phyloP scores from a whole-genome alignment of 2,329 filamentous ascomycete genomes.

The Neophaeococcomyces mojaviensis region DNA sequence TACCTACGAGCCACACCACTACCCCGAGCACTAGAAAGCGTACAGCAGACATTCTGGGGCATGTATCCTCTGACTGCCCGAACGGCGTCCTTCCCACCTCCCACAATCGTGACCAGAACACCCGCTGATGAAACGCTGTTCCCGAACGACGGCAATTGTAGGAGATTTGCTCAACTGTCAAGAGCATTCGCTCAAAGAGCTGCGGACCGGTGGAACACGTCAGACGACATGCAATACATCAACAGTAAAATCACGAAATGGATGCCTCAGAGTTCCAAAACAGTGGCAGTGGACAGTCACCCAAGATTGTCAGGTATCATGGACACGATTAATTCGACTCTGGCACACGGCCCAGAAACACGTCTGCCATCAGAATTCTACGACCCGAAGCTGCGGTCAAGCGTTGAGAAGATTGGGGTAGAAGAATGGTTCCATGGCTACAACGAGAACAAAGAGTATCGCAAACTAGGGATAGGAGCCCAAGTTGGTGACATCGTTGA shows the following conservation, averaged over 20 bases:
- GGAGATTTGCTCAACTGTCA: slow-evolving; percentile 62
- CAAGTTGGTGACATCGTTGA: slow-evolving; percentile 76
- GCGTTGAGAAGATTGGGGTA: slow-evolving; percentile 65
- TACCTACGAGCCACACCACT: slow-evolving; percentile 70
- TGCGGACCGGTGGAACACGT: slow-evolving; percentile 65
- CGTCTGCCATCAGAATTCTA: slow-evolving; percentile 81
- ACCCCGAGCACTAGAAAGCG: slow-evolving; percentile 66
- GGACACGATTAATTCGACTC: slow-evolving; percentile 85
- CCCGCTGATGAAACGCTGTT: slow-evolving; percentile 69
- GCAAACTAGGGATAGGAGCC: slow-evolving; percentile 77
- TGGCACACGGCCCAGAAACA: slow-evolving; percentile 74
- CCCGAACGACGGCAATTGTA: slow-evolving; percentile 69
- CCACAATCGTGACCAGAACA: slow-evolving; percentile 59
- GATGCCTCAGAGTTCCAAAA: slow-evolving; percentile 65
- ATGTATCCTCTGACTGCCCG: slow-evolving; percentile 58
- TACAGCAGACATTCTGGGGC: slow-evolving; percentile 68
- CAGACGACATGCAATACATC: slow-evolving; percentile 75
- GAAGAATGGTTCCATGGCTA: slow-evolving; percentile 95
- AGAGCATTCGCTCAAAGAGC: slow-evolving; percentile 65
- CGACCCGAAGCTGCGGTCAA: slow-evolving; percentile 60
- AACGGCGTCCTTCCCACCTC: slow-evolving; percentile 48
- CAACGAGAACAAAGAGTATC: slow-evolving; percentile 74
- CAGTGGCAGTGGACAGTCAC: slow-evolving; percentile 73
- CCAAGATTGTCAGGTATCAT: slow-evolving; percentile 83
- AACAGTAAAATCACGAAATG: slow-evolving; percentile 70